phyloP scores from a whole-genome alignment of 2,329 filamentous ascomycete genomes.

The Dactylellina drechsleri region DNA sequence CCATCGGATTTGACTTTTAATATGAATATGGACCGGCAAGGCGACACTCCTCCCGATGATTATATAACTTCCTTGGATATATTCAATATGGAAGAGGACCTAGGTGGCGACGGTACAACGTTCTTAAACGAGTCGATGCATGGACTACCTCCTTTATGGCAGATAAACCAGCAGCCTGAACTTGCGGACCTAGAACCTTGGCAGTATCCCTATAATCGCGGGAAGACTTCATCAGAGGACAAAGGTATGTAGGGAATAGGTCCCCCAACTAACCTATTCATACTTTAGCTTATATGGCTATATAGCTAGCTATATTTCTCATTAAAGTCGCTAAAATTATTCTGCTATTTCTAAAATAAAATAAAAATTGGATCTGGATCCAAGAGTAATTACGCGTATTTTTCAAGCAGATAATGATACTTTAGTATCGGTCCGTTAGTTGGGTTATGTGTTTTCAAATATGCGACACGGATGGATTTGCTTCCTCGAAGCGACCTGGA shows the following conservation, averaged over 20 bases:
- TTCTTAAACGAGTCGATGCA: background rate
- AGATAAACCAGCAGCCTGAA: slow-evolving; percentile 16
- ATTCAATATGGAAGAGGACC: background rate
- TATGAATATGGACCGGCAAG: background rate
- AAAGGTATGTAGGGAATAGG: slow-evolving; percentile 2
- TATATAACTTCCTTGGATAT: background rate
- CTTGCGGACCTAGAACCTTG: slow-evolving; percentile 3
- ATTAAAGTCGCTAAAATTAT: no score
- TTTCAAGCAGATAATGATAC: background rate
- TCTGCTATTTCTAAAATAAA: no score
- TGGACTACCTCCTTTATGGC: background rate
- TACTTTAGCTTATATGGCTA: no score
- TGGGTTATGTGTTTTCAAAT: no score
- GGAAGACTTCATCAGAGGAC: slow-evolving; percentile 19
- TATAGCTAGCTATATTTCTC: no score
- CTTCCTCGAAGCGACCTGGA: no score
- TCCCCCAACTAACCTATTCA: background rate
- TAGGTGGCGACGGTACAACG: background rate
- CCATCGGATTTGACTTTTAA: background rate
- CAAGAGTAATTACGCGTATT: no score
- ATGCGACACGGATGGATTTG: no score
- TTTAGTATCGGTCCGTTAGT: background rate
- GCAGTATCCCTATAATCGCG: slow-evolving; percentile 16
- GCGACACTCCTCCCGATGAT: background rate
- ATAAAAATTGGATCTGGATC: no score